Evolutionary conservation across 2,329 filamentous ascomycete species (phyloP), one percentile per base, ranked within the genome.

Genomic region (Emmonsia crescens): DNA sequence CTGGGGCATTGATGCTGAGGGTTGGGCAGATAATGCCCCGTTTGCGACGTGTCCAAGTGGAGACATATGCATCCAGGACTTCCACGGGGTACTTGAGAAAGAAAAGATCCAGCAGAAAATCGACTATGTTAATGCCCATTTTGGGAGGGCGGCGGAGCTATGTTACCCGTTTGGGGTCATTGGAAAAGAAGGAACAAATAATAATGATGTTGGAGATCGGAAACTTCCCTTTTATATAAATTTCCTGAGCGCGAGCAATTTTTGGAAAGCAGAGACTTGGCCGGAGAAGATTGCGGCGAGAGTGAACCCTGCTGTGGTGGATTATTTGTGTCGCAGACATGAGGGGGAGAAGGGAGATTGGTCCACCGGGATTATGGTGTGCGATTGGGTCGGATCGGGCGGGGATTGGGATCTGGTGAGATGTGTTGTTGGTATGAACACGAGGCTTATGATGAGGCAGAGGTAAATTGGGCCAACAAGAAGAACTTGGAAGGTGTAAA

Each of bases 241-340:
- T 75, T 97, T 96, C 72, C 75, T 96, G 64, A 91, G 83, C 67
- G 94, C 88, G 0, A 93, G 88, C 74, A 96, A 96, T 77, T 97
- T 97, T 78, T 97, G 93, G 86, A 92, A 90, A 66, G 80, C 87
- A 1, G 85, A 84, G 61, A 96, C 91, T 75, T 99, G 94, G 94
- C 94, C 94, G 0, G 92, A 96, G 74, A 87, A 84, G 70, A 90
- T 99, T 72, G 93, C 94, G 0, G 87, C 85, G 24, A 90, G 89
- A 77, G 82, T 96, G 57, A 97, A 97, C 77, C 89, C 92, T 21
- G 85, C 87, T 1, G 82, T 81, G n/a, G 78, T 83, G 49, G 79
- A 82, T 64, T 84, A 83, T 72, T 69, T 87, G 59, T 84, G 83
- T 66, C 74, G 75, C 64, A 79, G 76, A 61, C 82, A 85, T 69